These are phyloP conservation scores for Fomitiporia mediterranea DNA, from an alignment of 1,284 basidiomycete genomes.

Conservation along the genomic window DNA sequence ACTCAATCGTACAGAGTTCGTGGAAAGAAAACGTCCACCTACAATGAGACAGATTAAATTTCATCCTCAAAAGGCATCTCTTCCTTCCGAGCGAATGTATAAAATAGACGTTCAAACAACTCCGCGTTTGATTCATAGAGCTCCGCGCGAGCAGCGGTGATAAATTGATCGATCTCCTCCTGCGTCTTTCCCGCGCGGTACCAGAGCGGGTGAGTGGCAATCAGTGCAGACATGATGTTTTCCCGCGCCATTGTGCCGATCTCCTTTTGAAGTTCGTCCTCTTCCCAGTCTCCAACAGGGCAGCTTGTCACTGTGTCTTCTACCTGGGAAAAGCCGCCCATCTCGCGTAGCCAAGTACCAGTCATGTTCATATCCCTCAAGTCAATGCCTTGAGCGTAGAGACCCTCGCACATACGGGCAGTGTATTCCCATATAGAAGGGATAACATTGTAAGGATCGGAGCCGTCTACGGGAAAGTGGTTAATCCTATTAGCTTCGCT, in stretches of 20 bases:
- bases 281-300: slow-evolving; percentile 18
- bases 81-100: slow-evolving; percentile 17
- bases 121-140: slow-evolving; percentile 11
- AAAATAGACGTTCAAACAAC: slow-evolving; percentile 18
- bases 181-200: slow-evolving; percentile 14
- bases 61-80: slow-evolving; percentile 4
- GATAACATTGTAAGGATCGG: neutral
- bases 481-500: neutral
- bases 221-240: slow-evolving; percentile 15
- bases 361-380: slow-evolving; percentile 4
- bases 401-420: neutral
- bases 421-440: slow-evolving; percentile 8
- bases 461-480: slow-evolving; percentile 5
- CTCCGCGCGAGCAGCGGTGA: slow-evolving; percentile 5
- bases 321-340: slow-evolving; percentile 16
- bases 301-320: slow-evolving; percentile 18
- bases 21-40: neutral
- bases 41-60: neutral
- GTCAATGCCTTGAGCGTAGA: slow-evolving; percentile 14
- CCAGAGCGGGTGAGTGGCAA: slow-evolving; percentile 11
- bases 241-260: slow-evolving; percentile 20
- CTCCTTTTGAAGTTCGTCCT: slow-evolving; percentile 19
- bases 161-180: slow-evolving; percentile 15
- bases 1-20: too few species aligned
- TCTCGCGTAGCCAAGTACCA: slow-evolving; percentile 15